These are phyloP conservation scores for Termitomyces sp. DNA, from an alignment of 768 basidiomycete species.

Conservation along the genomic window DNA sequence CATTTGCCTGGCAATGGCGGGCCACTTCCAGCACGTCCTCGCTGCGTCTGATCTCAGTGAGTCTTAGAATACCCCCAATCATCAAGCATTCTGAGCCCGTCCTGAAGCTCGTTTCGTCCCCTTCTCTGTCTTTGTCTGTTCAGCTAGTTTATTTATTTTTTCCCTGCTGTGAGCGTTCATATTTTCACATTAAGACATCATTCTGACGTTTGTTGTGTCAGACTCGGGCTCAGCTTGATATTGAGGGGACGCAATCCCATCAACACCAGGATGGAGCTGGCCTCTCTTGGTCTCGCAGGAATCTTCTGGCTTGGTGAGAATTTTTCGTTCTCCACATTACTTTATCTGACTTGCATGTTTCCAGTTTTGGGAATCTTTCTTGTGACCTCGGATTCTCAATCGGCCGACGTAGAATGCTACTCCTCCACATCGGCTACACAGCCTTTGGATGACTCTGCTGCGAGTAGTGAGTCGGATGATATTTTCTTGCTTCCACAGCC, in stretches of 20 bases:
- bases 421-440: constrained; percentile 45
- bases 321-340: neutral
- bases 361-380: constrained; percentile 72
- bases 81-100: neutral
- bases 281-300: constrained; percentile 64
- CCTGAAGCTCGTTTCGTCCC: constrained; percentile 77
- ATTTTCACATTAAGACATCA: neutral
- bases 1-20: constrained; percentile 76
- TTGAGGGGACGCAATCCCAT: constrained; percentile 69
- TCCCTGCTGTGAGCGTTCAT: constrained; percentile 44
- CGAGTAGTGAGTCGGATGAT: constrained; percentile 52
- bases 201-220: constrained; percentile 19
- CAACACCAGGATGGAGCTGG: constrained; percentile 72
- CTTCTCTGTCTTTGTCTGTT: constrained; percentile 78
- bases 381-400: constrained; percentile 68
- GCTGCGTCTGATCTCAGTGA: constrained; percentile 80
- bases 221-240: constrained; percentile 61
- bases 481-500: neutral
- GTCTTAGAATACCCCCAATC: constrained; percentile 6
- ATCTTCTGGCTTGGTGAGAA: constrained; percentile 75
- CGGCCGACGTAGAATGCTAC: constrained; percentile 81
- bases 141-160: constrained; percentile 64
- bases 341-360: constrained; percentile 4
- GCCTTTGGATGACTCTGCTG: constrained; percentile 49
- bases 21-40: constrained; percentile 68